Percentiles rank a stretch among this genome's conserved stretches.
phyloP scores from a whole-genome alignment of 1,284 basidiomycete genomes.

The Microbotryum silenes-acaulis region DNA sequence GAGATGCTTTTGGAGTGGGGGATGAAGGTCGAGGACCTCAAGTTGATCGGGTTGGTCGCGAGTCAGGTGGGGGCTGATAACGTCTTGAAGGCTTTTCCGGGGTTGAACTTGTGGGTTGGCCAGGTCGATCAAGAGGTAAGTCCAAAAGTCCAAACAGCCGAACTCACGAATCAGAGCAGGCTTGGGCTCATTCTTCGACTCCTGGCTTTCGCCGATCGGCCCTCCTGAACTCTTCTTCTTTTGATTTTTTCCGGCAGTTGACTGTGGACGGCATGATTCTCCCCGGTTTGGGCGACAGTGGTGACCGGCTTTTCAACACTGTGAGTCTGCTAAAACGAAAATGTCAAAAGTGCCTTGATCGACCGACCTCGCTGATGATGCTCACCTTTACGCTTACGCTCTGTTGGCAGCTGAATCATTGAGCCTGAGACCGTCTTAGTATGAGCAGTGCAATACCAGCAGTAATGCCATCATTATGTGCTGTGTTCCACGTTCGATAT shows the following conservation, averaged over 20 bases:
- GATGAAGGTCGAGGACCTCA: constrained; percentile 58
- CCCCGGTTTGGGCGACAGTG: constrained; percentile 71
- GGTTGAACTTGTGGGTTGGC: constrained; percentile 76
- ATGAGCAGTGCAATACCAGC: too few species aligned
- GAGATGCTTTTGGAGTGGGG: constrained; percentile 81
- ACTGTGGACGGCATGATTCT: constrained; percentile 66
- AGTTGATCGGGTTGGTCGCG: constrained; percentile 73
- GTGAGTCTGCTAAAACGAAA: too few species aligned
- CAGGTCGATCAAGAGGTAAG: constrained; percentile 56
- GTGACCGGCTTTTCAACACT: constrained; percentile 13
- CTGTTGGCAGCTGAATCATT: too few species aligned
- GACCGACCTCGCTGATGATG: too few species aligned
- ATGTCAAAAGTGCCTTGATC: too few species aligned
- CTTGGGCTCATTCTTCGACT: too few species aligned
- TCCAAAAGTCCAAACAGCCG: not conserved
- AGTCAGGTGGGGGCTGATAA: constrained; percentile 65
- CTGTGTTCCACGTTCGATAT: too few species aligned
- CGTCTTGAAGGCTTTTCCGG: constrained; percentile 61
- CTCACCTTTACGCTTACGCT: too few species aligned
- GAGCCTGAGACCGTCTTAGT: too few species aligned
- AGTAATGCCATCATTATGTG: too few species aligned
- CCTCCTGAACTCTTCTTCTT: not conserved
- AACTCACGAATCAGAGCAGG: too few species aligned
- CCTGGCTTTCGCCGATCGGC: too few species aligned
- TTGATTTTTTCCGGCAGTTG: constrained; percentile 40